Percentiles rank a stretch among this genome's conserved stretches.
phyloP scores from a whole-genome alignment of 768 basidiomycete species.

The Rhodotorula diobovata region DNA sequence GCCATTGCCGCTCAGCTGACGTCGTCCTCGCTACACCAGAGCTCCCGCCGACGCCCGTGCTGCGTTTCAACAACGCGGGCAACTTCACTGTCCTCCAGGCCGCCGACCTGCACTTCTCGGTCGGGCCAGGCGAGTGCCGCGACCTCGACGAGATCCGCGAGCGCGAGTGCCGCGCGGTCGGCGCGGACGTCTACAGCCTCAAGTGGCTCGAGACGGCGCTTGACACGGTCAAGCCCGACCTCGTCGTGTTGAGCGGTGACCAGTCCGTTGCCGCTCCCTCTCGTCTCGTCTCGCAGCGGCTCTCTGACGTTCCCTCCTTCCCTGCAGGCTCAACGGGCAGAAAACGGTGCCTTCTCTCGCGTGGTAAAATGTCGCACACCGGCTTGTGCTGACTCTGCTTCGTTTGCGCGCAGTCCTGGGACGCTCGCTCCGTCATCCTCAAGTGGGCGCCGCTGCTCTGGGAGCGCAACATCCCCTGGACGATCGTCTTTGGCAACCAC shows the following conservation, averaged over 20 bases:
- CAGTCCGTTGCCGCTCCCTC: conserved; percentile 50
- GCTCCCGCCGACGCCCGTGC: conserved; percentile 52
- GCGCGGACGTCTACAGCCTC: conserved; percentile 73
- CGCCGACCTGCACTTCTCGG: conserved; percentile 89
- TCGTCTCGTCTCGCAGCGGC: not conserved
- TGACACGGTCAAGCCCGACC: conserved; percentile 75
- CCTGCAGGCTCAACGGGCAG: conserved; percentile 68
- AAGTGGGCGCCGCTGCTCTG: conserved; percentile 79
- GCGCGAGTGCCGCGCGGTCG: conserved; percentile 6
- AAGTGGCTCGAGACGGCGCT: conserved; percentile 66
- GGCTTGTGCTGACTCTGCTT: not conserved
- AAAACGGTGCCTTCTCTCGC: conserved; percentile 50
- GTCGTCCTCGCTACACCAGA: not conserved
- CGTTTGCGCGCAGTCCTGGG: conserved; percentile 58
- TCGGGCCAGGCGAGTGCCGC: conserved; percentile 68
- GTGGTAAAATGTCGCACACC: not conserved
- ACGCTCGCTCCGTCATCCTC: conserved; percentile 75
- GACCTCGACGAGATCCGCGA: conserved; percentile 25
- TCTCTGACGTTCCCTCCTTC: not conserved
- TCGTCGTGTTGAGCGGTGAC: conserved; percentile 89
- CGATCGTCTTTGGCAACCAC: conserved; percentile 90
- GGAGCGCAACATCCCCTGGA: conserved; percentile 76
- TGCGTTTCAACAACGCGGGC: conserved; percentile 76
- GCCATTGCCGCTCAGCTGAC: not conserved
- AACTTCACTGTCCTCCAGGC: conserved; percentile 85